Percentiles rank a stretch among this genome's conserved stretches.
Evolutionary conservation across 129 eudicot genomes (phyloP).

Genomic region (Flaveria brownii): DNA sequence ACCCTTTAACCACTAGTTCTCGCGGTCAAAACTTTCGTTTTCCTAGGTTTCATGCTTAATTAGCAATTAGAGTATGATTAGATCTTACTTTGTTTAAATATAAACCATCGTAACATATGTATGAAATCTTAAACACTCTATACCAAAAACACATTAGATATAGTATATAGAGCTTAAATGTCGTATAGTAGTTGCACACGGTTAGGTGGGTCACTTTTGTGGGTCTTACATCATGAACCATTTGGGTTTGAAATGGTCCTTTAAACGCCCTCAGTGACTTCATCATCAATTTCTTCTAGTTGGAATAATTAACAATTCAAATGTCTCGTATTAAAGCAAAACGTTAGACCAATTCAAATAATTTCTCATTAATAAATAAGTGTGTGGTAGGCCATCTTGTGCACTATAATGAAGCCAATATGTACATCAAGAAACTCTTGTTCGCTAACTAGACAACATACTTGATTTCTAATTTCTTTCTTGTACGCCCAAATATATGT

Average conservation of each 20-base stretch:
- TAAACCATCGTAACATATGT: background rate
- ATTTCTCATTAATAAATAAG: constrained; percentile 6
- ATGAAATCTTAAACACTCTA: background rate
- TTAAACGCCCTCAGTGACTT: background rate
- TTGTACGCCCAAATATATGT: background rate
- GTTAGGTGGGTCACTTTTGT: background rate
- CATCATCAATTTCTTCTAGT: constrained; percentile 9
- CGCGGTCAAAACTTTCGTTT: no score
- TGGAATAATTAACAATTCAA: constrained; percentile 2
- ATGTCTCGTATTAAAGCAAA: constrained; percentile 17
- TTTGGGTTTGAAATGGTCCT: constrained; percentile 2
- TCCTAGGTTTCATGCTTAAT: no score
- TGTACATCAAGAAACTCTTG: constrained; percentile 25
- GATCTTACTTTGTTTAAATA: background rate
- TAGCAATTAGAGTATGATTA: background rate
- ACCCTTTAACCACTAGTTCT: no score
- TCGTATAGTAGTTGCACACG: background rate
- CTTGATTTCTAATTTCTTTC: constrained; percentile 13
- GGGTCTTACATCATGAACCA: constrained; percentile 27
- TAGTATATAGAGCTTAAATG: background rate
- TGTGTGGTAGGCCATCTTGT: constrained; percentile 36
- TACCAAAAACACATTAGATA: background rate
- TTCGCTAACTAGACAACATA: constrained; percentile 28
- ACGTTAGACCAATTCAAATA: constrained; percentile 16
- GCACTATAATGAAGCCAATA: constrained; percentile 20